phyloP scores from a whole-genome alignment of 179 eudicot species.

The Beta macrorhiza region DNA sequence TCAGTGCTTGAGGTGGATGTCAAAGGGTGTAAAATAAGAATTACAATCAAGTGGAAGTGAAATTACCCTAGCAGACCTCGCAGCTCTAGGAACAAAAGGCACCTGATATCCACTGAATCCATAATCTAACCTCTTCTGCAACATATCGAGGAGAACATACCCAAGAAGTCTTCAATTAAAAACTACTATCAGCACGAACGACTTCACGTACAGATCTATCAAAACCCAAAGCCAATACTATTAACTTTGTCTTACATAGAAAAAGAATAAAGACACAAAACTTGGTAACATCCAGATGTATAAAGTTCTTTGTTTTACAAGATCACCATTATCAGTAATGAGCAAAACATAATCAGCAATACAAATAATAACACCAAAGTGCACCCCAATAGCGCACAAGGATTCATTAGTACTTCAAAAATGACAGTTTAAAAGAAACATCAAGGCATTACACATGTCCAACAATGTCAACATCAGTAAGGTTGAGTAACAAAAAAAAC shows the following conservation, averaged over 20 bases:
- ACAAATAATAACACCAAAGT: neutral
- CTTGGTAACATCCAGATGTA: neutral
- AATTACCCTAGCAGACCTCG: conserved; percentile 81
- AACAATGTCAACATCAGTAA: no score
- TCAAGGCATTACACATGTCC: no score
- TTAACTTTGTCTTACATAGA: neutral
- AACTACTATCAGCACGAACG: conserved; percentile 6
- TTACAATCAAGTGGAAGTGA: neutral
- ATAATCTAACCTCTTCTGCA: conserved; percentile 72
- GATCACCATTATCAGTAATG: neutral
- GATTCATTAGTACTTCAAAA: neutral
- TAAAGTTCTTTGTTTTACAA: no score
- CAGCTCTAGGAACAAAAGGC: conserved; percentile 76
- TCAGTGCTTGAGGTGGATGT: neutral
- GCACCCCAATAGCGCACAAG: neutral
- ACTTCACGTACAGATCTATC: neutral
- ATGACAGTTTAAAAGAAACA: neutral
- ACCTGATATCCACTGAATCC: conserved; percentile 79
- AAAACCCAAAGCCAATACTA: neutral
- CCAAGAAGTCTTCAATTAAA: conserved; percentile 29
- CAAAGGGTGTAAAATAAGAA: neutral
- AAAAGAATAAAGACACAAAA: neutral
- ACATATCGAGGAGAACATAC: conserved; percentile 77
- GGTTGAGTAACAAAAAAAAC: neutral
- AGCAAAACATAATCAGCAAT: conserved; percentile 11